Base-by-base conservation (phyloP, 2,329 filamentous ascomycete species). In the Fusarium sp. region DNA sequence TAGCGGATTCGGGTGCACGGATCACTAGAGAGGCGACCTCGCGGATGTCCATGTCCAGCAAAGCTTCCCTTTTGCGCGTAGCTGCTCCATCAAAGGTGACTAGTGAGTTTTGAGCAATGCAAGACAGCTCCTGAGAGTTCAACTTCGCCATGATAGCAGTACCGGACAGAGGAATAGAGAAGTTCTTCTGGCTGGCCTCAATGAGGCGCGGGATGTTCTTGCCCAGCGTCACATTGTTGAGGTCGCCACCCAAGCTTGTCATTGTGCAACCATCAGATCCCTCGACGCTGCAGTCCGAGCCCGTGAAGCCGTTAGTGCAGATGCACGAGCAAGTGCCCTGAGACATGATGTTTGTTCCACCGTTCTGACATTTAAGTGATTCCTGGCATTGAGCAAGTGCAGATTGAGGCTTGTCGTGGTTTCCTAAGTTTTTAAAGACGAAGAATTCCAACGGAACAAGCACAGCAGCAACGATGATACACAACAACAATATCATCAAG, bases 251-350 rank as follows among this genome's bases (percentile, higher is more conserved):
- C 12, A 83, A 61, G 30, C 82, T 80, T 11, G 85, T 84, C 2
- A 84, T 86, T 2, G 85, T 85, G 73, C 87, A 89, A 16, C 85
- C 86, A 38, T 82, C 78, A 1, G 82, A 77, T 49, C 82, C 83
- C 3, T 79, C 76, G 26, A 79, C 77, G 7, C 82, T 83, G 74
- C 87, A 89, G 62, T 85, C 82, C 23, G 80, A 79, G 15, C 86
- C 85, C 0, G 92, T 94, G 77, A 95, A 98, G 2, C 94, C 93
- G 73, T 96, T 94, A 23, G 91, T 89, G 79, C 95, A 99, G 42
- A 97, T 88, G 77, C 95, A 99, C 13, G 90, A 91, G 80, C 95
- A 98, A 20, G 86, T 82, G 5, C 88, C 86, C 58, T 88, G 83
- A 16, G 86, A 87, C 20, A 93, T 79, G 16, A 95, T 86, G 57